These are phyloP conservation scores for Pseudocercospora cruenta DNA, from an alignment of 2,329 filamentous ascomycete species.

Conservation along the genomic window DNA sequence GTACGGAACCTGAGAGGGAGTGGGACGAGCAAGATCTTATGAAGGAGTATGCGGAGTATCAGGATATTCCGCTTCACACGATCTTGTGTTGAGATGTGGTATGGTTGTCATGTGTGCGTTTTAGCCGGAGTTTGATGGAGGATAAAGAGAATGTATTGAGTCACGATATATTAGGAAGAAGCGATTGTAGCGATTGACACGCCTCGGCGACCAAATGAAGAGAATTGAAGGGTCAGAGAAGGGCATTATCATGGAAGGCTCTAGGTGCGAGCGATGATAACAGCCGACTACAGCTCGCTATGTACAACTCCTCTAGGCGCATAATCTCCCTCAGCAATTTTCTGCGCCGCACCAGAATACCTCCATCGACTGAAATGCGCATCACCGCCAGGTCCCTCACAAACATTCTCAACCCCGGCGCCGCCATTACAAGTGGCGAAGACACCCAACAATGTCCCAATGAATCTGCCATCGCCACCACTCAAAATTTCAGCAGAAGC, in stretches of 20 bases:
- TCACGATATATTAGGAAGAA: background rate
- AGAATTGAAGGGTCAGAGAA: no score
- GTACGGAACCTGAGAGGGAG: conserved; percentile 35
- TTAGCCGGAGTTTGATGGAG: background rate
- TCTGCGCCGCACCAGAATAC: conserved; percentile 46
- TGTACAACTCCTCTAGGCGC: conserved; percentile 4
- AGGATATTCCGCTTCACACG: conserved; percentile 27
- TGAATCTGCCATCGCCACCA: conserved; percentile 39
- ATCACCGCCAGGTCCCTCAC: conserved; percentile 47
- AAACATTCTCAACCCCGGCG: background rate
- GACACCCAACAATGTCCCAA: conserved; percentile 52
- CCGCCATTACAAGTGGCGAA: conserved; percentile 57
- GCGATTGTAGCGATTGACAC: background rate
- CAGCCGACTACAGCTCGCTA: conserved; percentile 5
- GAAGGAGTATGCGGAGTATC: conserved; percentile 31
- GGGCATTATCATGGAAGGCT: no score
- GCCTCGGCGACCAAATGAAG: no score
- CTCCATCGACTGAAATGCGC: conserved; percentile 56
- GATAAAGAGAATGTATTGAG: background rate
- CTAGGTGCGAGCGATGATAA: no score
- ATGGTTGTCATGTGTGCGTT: background rate
- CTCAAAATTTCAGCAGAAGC: conserved; percentile 37
- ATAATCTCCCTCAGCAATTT: conserved; percentile 17
- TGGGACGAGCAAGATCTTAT: conserved; percentile 33
- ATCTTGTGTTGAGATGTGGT: conserved; percentile 20